These are phyloP conservation scores for Rubia tinctorum DNA, from an alignment of 305 asterid species.

Conservation along the genomic window DNA sequence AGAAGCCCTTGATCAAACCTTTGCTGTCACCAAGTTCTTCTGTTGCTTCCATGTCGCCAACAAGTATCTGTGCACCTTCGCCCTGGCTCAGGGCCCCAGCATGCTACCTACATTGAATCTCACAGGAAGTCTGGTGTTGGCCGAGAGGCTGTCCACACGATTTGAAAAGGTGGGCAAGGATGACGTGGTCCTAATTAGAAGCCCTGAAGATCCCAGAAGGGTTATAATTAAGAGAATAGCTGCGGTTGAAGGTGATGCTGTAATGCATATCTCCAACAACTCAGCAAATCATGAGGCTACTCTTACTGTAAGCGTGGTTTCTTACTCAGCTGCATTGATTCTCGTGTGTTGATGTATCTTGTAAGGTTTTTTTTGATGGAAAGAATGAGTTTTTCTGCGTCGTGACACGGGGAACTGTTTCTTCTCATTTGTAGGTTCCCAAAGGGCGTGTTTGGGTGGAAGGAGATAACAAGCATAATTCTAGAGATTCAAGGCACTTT, in stretches of 20 bases:
- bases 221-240: conserved; percentile 49
- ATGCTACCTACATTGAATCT: conserved; percentile 67
- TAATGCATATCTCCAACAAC: conserved; percentile 35
- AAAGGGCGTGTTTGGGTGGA: conserved; percentile 87
- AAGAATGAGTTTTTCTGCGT: background rate
- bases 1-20: conserved; percentile 51
- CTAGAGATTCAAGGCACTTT: conserved; percentile 66
- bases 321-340: conserved; percentile 3
- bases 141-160: conserved; percentile 50
- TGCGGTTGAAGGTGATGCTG: conserved; percentile 62
- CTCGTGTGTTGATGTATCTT: background rate
- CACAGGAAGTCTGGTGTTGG: conserved; percentile 42
- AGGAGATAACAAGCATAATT: conserved; percentile 52
- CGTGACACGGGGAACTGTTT: background rate
- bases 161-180: conserved; percentile 53
- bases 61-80: conserved; percentile 44
- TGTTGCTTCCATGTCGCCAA: conserved; percentile 58
- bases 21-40: conserved; percentile 36
- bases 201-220: conserved; percentile 58
- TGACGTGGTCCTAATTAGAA: conserved; percentile 59
- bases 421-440: conserved; percentile 50
- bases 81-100: conserved; percentile 54
- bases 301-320: conserved; percentile 32
- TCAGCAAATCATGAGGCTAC: conserved; percentile 38
- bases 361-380: background rate